Percentiles rank a stretch among this genome's conserved stretches.
These are phyloP conservation scores for Sclerotinia nivalis DNA, from an alignment of 2,329 filamentous ascomycete genomes.

Conservation along the genomic window DNA sequence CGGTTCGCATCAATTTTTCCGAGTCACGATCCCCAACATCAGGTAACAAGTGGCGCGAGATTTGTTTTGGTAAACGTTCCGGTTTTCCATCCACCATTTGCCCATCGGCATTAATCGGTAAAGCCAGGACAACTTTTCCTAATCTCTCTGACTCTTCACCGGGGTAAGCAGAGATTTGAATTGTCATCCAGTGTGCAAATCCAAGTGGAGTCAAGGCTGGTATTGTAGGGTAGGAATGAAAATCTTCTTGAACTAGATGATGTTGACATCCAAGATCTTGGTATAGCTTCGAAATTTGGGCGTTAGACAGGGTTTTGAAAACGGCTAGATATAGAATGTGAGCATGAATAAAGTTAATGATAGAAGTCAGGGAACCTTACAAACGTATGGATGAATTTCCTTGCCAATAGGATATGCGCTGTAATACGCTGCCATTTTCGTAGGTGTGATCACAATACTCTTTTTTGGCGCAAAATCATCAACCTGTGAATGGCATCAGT, in stretches of 20 bases:
- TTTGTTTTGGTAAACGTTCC: constrained; percentile 76
- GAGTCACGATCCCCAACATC: constrained; percentile 55
- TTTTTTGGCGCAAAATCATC: constrained; percentile 67
- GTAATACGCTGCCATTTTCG: constrained; percentile 76
- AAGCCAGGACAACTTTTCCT: constrained; percentile 63
- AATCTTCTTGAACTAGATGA: constrained; percentile 60
- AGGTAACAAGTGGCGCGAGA: constrained; percentile 74
- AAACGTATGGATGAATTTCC: constrained; percentile 69
- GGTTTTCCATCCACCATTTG: constrained; percentile 62
- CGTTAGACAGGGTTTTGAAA: constrained; percentile 39
- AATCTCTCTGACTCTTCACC: constrained; percentile 73
- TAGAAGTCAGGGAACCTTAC: constrained; percentile 47
- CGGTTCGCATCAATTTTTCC: constrained; percentile 60
- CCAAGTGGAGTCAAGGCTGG: constrained; percentile 68
- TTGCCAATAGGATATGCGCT: constrained; percentile 58
- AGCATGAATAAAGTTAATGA: constrained; percentile 23
- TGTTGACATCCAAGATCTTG: constrained; percentile 57
- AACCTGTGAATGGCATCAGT: constrained; percentile 51
- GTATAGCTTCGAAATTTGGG: constrained; percentile 60
- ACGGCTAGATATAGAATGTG: constrained; percentile 30
- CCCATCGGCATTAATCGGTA: constrained; percentile 62
- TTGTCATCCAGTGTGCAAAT: constrained; percentile 70
- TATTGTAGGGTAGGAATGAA: constrained; percentile 55
- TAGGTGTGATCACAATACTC: constrained; percentile 71
- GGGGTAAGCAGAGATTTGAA: constrained; percentile 73